Evolutionary conservation across 2,329 filamentous ascomycete species (phyloP).

Genomic region (Aspergillus bombycis): DNA sequence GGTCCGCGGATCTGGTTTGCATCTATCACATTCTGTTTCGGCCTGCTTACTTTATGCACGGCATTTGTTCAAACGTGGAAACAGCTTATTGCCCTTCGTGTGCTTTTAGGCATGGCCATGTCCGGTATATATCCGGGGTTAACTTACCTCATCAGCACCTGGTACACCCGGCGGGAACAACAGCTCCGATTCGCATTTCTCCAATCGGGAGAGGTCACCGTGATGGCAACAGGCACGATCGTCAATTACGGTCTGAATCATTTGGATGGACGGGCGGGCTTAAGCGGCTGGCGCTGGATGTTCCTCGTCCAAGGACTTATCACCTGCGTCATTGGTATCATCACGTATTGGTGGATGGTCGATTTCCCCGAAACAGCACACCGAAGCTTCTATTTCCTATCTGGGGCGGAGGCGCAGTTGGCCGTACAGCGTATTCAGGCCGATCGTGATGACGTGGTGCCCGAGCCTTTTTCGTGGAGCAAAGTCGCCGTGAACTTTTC

Average conservation of each 20-base stretch:
- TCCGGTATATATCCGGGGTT: conserved; percentile 50
- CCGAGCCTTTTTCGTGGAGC: conserved; percentile 59
- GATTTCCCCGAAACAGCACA: conserved; percentile 68
- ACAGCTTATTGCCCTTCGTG: conserved; percentile 69
- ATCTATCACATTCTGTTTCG: conserved; percentile 62
- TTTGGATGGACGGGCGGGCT: conserved; percentile 57
- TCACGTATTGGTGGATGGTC: conserved; percentile 71
- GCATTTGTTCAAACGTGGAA: conserved; percentile 69
- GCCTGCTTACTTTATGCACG: conserved; percentile 68
- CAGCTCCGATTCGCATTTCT: conserved; percentile 68
- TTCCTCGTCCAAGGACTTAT: conserved; percentile 68
- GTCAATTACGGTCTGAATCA: conserved; percentile 72
- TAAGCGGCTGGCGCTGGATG: conserved; percentile 71
- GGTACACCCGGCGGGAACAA: conserved; percentile 67
- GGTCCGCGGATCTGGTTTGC: conserved; percentile 68
- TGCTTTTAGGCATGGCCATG: conserved; percentile 68
- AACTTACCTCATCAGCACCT: conserved; percentile 54
- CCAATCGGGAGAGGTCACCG: conserved; percentile 66
- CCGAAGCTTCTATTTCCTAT: conserved; percentile 61
- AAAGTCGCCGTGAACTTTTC: conserved; percentile 60
- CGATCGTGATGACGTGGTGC: conserved; percentile 63
- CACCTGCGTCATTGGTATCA: conserved; percentile 59
- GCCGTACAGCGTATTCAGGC: conserved; percentile 61
- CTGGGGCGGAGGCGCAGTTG: conserved; percentile 57
- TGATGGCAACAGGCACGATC: conserved; percentile 67